A percentile compares a stretch with the other conserved stretches of the same genome.
Conservation (phyloP, 1,139 yeast species). For the Sugiyamaella neomexicana region DNA sequence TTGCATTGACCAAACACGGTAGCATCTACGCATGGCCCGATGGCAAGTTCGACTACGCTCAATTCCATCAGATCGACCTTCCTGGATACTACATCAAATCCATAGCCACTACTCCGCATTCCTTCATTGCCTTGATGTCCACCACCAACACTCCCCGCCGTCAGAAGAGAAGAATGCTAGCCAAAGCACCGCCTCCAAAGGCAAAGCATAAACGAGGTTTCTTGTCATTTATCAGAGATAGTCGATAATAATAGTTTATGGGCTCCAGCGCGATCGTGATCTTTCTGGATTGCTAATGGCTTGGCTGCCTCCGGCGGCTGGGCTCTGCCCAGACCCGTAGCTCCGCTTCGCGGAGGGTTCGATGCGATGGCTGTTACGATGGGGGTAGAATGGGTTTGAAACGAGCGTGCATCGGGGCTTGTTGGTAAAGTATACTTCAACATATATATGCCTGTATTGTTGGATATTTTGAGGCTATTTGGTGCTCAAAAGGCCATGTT, state of each 20-base stretch:
- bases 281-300: not conserved
- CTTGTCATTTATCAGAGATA: conserved; percentile 8
- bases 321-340: not conserved
- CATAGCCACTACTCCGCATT: conserved; percentile 12
- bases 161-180: not conserved
- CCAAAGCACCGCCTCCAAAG: not conserved
- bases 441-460: too few species aligned
- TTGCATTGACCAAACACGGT: conserved; percentile 12
- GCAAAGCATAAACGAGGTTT: conserved; percentile 5
- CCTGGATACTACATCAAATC: conserved; percentile 7
- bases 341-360: too few species aligned
- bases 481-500: too few species aligned
- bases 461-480: too few species aligned
- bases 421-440: too few species aligned
- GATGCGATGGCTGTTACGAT: too few species aligned
- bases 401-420: too few species aligned
- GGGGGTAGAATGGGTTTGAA: too few species aligned
- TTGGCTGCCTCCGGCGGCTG: not conserved
- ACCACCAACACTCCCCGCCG: conserved; percentile 12
- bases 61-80: conserved; percentile 4
- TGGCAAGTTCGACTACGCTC: conserved; percentile 9
- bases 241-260: not conserved
- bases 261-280: too few species aligned
- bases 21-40: conserved; percentile 7
- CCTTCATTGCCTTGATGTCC: conserved; percentile 12